A percentile compares a stretch with the other conserved stretches of the same genome.
phyloP scores from a whole-genome alignment of 495 filamentous ascomycete species.

The Clohesyomyces aquaticus region DNA sequence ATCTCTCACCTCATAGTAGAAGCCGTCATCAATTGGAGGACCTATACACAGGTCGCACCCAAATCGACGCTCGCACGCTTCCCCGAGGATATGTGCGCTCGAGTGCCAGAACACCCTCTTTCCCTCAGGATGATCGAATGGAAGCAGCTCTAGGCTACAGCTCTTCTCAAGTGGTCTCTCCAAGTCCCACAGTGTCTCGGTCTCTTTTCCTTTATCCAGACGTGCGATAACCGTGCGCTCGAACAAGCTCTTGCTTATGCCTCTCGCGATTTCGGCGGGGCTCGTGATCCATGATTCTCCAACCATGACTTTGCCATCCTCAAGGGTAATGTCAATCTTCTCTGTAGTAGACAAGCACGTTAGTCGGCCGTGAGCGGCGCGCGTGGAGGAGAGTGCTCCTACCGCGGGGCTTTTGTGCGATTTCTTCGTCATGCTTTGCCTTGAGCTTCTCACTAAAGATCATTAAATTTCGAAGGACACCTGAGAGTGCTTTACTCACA shows the following conservation, averaged over 20 bases:
- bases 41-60: slow-evolving; percentile 91
- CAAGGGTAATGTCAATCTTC: slow-evolving; percentile 67
- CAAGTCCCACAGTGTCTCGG: slow-evolving; percentile 76
- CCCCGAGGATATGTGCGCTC: slow-evolving; percentile 89
- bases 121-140: slow-evolving; percentile 83
- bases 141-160: slow-evolving; percentile 76
- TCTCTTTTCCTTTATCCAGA: slow-evolving; percentile 65
- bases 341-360: slow-evolving; percentile 39
- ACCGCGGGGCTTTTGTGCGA: slow-evolving; percentile 62
- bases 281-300: slow-evolving; percentile 76
- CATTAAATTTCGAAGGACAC: slow-evolving; percentile 1
- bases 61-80: slow-evolving; percentile 86
- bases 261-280: slow-evolving; percentile 65
- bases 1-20: slow-evolving; percentile 50
- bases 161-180: slow-evolving; percentile 82
- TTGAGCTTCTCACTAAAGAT: slow-evolving; percentile 68
- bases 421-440: slow-evolving; percentile 74
- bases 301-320: slow-evolving; percentile 61
- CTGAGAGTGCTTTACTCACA: slow-evolving; percentile 44
- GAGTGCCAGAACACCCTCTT: slow-evolving; percentile 90
- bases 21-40: slow-evolving; percentile 88
- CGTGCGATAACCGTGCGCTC: slow-evolving; percentile 80
- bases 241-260: slow-evolving; percentile 69
- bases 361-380: neutral
- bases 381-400: slow-evolving; percentile 1